Evolutionary conservation across 352 stramenopile genomes (phyloP).

Genomic region (Pseudoperonospora humuli): DNA sequence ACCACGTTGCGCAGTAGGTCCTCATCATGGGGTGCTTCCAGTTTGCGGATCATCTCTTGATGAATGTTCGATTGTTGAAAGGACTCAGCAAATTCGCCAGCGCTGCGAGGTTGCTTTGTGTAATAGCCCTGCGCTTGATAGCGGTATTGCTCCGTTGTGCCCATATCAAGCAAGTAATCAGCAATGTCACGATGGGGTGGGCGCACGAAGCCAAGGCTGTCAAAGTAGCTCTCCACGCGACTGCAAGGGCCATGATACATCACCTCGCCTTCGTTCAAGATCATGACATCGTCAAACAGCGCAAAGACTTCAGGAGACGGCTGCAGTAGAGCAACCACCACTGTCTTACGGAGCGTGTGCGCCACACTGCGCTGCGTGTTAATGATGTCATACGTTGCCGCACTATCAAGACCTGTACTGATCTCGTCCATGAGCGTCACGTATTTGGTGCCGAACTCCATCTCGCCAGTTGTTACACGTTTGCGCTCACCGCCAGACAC

Average conservation of each 20-base stretch:
- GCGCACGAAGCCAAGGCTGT: slow-evolving; percentile 28
- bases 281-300: slow-evolving; percentile 59
- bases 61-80: slow-evolving; percentile 34
- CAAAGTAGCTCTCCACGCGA: slow-evolving; percentile 42
- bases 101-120: slow-evolving; percentile 12
- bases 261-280: slow-evolving; percentile 72
- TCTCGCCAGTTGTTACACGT: no score
- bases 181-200: slow-evolving; percentile 25
- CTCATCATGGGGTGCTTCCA: slow-evolving; percentile 19
- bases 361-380: slow-evolving; percentile 16
- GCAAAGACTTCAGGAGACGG: slow-evolving; percentile 86
- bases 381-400: slow-evolving; percentile 36
- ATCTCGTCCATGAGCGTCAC: slow-evolving; percentile 88
- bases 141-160: slow-evolving; percentile 20
- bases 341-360: slow-evolving; percentile 20
- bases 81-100: slow-evolving; percentile 14
- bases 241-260: slow-evolving; percentile 55
- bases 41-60: slow-evolving; percentile 13
- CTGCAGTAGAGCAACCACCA: slow-evolving; percentile 68
- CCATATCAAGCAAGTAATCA: slow-evolving; percentile 23
- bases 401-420: slow-evolving; percentile 84
- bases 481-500: slow-evolving; percentile 52
- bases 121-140: slow-evolving; percentile 9
- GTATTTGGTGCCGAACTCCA: slow-evolving; percentile 49
- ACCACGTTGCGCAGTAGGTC: slow-evolving; percentile 14